Base-by-base conservation (phyloP, 164 flowering plant genomes). In the Houttuynia cordata region DNA sequence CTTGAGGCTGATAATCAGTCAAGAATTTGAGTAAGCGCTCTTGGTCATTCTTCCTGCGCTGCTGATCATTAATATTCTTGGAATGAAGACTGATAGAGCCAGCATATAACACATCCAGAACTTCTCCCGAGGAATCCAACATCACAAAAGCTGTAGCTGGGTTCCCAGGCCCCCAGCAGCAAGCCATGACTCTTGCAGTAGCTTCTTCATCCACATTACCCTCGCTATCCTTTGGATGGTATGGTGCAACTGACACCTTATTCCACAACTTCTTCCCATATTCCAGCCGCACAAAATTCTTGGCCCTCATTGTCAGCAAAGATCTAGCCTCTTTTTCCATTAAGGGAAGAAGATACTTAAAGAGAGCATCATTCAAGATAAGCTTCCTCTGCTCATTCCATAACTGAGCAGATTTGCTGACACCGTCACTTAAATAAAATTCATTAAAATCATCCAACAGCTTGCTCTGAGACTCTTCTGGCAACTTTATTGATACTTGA, bases 111-210 rank as follows among this genome's bases (percentile, higher is more conserved):
- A 86, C 88, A 80, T 94, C 97, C 53, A 88, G 62, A 25, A 94
- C 83, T 69, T 88, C 95, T 21, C 99, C 99, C n/a, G 88, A 77
- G 25, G 97, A 83, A 75, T 91, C 95, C 69, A 94, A 63, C 97
- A 91, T 90, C 66, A 91, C 97, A 78, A 94, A 94, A 58, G 97
- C 86, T 9, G 91, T 91, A 20, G 91, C 84, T 47, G 99, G 97
- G 68, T 85, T 94, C 57, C 95, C 95, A 64, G 91, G 93, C 41
- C 95, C 96, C 99, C 99, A 90, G 70, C 96, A 90, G 67, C 97
- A 93, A 59, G 99, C 99, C 95, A 90, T 82, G 64, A 88, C 95
- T 76, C 84, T 78, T 12, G 96, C 91, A 64, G 89, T 91, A 64
- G 81, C 78, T 58, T 85, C 95, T 39, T 93, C 96, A 63, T 90